Evolutionary conservation across 2,329 filamentous ascomycete genomes (phyloP), one percentile per base, ranked within the genome.

Genomic region (Colletotrichum incanum): DNA sequence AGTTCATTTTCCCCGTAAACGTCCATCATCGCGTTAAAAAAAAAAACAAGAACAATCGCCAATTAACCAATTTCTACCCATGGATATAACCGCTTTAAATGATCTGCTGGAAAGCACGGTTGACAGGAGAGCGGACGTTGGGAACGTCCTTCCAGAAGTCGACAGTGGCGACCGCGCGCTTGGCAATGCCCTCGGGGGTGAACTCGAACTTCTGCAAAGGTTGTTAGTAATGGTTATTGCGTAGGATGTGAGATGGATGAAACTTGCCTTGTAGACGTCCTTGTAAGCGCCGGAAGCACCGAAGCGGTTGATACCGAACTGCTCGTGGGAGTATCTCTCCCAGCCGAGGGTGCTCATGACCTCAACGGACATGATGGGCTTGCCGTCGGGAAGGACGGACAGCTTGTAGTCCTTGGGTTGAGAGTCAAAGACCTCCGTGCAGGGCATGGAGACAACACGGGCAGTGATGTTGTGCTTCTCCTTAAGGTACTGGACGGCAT

Each of bases 291-390:
- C 96, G 68, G 94, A 97, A 77, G 96, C 96, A 91, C 96, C 96
- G 85, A 99, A 99, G 83, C 96, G 92, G 93, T 99, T 99, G 77
- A 99, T 92, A 83, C 96, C 96, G 81, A 99, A 99, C 88, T 99
- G 96, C 91, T 99, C 96, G 87, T 99, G 96, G 72, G 95, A 94
- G 88, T 98, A 99, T 85, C 96, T 93, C 91, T 98, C 95, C 96
- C 96, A 99, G 78, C 96, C 96, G 86, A 98, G 92, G 77, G 96
- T 99, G 85, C 90, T 93, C 94, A 98, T 97, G 83, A 95, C 95
- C 89, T 99, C 96, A 77, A 99, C 93, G 68, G 94, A 97, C 84
- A 99, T 85, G 74, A 95, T 91, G 77, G 96, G 96, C 82, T 98
- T 96, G 77, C 95, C 95, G 82, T 98, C 95, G 79, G 96, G 96